Percentiles rank a stretch among this genome's conserved stretches.
Conservation (phyloP, 495 filamentous ascomycete species). For the Penicillium goetzii region DNA sequence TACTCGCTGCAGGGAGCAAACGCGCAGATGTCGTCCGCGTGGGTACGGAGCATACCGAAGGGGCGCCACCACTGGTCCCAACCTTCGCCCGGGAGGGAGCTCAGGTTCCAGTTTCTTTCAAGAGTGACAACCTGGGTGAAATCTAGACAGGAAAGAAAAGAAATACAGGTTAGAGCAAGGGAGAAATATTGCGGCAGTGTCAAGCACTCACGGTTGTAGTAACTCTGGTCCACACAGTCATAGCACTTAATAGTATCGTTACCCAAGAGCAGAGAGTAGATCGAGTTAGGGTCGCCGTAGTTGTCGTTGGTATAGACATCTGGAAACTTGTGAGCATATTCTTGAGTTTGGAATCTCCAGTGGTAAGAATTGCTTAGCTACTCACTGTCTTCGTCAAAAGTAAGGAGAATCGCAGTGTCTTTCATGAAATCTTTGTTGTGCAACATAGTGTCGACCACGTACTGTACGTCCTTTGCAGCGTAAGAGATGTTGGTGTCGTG, state of each 20-base stretch:
- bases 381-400: constrained; percentile 43
- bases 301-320: constrained; percentile 38
- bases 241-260: constrained; percentile 19
- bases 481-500: constrained; percentile 21
- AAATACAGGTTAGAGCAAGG: background rate
- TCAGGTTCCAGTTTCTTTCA: constrained; percentile 19
- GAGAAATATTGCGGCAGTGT: background rate
- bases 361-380: background rate
- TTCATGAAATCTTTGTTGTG: constrained; percentile 43
- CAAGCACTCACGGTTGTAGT: constrained; percentile 16
- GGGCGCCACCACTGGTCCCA: background rate
- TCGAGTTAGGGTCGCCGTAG: constrained; percentile 16
- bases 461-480: constrained; percentile 10
- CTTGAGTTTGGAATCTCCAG: no score
- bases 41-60: background rate
- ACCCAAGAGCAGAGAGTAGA: constrained; percentile 17
- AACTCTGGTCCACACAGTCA: constrained; percentile 16
- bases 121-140: constrained; percentile 19
- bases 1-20: background rate
- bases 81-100: constrained; percentile 3
- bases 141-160: background rate
- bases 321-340: background rate
- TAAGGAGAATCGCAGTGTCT: constrained; percentile 41
- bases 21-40: background rate
- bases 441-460: constrained; percentile 41